phyloP scores from a whole-genome alignment of 2,329 filamentous ascomycete genomes.

The Diaporthe vaccinii region DNA sequence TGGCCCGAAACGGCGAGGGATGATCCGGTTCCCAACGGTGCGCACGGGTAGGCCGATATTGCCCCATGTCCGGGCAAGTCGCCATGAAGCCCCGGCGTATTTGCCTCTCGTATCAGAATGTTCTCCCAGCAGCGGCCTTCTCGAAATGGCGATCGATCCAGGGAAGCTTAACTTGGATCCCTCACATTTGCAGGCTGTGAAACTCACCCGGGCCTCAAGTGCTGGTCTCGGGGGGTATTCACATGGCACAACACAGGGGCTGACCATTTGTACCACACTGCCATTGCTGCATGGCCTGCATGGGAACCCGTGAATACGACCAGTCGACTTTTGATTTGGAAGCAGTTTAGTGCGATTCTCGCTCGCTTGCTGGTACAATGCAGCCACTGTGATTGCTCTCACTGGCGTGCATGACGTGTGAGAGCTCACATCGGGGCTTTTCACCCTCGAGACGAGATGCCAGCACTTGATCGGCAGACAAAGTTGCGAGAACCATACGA shows the following conservation, averaged over 20 bases:
- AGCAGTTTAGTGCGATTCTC: background rate
- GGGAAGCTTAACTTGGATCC: background rate
- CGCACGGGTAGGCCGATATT: background rate
- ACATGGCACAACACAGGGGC: background rate
- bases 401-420: slow-evolving; percentile 15
- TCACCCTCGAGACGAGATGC: background rate
- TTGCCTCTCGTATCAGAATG: background rate
- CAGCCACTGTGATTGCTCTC: slow-evolving; percentile 13
- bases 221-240: background rate
- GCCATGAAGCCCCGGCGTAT: background rate
- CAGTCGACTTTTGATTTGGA: background rate
- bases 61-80: background rate
- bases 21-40: background rate
- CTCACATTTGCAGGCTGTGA: slow-evolving; percentile 5
- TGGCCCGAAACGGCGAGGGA: background rate
- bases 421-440: background rate
- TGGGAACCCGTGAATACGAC: background rate
- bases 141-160: slow-evolving; percentile 6
- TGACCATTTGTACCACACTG: background rate
- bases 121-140: background rate
- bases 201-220: background rate
- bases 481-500: background rate
- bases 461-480: background rate
- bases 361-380: background rate
- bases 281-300: background rate